A percentile compares a stretch with the other conserved stretches of the same genome.
These are phyloP conservation scores for Cordyceps cicadae DNA, from an alignment of 2,329 filamentous ascomycete genomes.

Conservation along the genomic window DNA sequence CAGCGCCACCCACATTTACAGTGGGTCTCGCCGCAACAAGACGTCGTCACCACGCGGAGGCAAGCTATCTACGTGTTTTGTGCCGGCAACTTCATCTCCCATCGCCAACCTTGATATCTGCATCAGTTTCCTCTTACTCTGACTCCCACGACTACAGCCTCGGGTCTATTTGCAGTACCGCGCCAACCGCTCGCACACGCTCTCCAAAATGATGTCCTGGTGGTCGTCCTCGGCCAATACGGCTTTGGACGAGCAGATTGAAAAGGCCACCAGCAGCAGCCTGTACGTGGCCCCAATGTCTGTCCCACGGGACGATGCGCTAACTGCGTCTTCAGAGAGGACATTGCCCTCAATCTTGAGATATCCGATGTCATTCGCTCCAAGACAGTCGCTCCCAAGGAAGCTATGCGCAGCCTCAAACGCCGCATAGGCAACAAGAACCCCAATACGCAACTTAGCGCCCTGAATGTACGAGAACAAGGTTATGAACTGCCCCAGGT, in stretches of 20 bases:
- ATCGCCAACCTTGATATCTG: not conserved
- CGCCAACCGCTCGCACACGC: slow-evolving; percentile 2
- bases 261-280: slow-evolving; percentile 88
- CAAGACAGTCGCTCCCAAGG: slow-evolving; percentile 93
- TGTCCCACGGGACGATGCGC: not conserved
- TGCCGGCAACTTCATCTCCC: not conserved
- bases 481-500: not conserved
- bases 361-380: slow-evolving; percentile 96
- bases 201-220: slow-evolving; percentile 68
- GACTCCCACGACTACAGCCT: not conserved
- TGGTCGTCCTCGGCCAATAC: slow-evolving; percentile 90
- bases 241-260: slow-evolving; percentile 93
- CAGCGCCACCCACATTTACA: slow-evolving; percentile 6
- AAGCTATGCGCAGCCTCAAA: slow-evolving; percentile 96
- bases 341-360: slow-evolving; percentile 94
- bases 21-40: slow-evolving; percentile 10
- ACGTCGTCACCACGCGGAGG: slow-evolving; percentile 12
- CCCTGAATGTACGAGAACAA: slow-evolving; percentile 61
- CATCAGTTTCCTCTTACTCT: not conserved
- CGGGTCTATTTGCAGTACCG: not conserved
- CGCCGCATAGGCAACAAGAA: slow-evolving; percentile 94
- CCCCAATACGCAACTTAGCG: slow-evolving; percentile 89
- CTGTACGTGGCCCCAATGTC: slow-evolving; percentile 49
- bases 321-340: slow-evolving; percentile 53
- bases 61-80: slow-evolving; percentile 1